Evolutionary conservation across 768 basidiomycete genomes (phyloP).

Genomic region (Boletus sensibilis): DNA sequence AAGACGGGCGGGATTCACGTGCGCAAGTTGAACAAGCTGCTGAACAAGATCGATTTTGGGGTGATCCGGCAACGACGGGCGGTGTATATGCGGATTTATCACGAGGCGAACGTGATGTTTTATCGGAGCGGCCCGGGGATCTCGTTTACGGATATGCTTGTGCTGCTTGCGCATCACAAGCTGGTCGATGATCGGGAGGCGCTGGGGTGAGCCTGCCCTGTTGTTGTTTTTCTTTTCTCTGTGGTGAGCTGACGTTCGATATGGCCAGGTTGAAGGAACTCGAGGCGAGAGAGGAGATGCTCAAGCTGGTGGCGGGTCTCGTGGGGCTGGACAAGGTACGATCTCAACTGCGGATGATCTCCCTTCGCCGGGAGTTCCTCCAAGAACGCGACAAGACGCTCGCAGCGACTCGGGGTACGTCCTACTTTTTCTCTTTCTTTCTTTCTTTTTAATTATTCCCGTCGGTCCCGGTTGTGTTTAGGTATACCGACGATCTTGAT

Average conservation of each 20-base stretch:
- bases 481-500: slow-evolving; percentile 75
- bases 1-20: slow-evolving; percentile 60
- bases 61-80: slow-evolving; percentile 64
- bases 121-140: slow-evolving; percentile 77
- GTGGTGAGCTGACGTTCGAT: background rate
- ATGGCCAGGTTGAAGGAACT: slow-evolving; percentile 72
- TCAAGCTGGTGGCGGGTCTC: slow-evolving; percentile 76
- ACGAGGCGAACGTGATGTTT: slow-evolving; percentile 79
- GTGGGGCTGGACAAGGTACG: slow-evolving; percentile 84
- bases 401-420: background rate
- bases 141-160: slow-evolving; percentile 86
- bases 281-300: slow-evolving; percentile 70
- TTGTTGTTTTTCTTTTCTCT: no score
- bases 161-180: slow-evolving; percentile 87
- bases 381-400: slow-evolving; percentile 46
- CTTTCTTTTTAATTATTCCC: background rate
- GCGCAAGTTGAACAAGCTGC: slow-evolving; percentile 51
- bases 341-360: slow-evolving; percentile 75
- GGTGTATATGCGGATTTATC: slow-evolving; percentile 74
- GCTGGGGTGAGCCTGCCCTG: slow-evolving; percentile 60
- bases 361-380: slow-evolving; percentile 67
- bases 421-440: background rate
- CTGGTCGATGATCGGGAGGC: slow-evolving; percentile 88
- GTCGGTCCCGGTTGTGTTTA: slow-evolving; percentile 16
- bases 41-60: slow-evolving; percentile 64